Percentiles rank a stretch among this genome's conserved stretches.
Evolutionary conservation across 1,284 basidiomycete genomes (phyloP).

Genomic region (Phaffia rhodozyma): DNA sequence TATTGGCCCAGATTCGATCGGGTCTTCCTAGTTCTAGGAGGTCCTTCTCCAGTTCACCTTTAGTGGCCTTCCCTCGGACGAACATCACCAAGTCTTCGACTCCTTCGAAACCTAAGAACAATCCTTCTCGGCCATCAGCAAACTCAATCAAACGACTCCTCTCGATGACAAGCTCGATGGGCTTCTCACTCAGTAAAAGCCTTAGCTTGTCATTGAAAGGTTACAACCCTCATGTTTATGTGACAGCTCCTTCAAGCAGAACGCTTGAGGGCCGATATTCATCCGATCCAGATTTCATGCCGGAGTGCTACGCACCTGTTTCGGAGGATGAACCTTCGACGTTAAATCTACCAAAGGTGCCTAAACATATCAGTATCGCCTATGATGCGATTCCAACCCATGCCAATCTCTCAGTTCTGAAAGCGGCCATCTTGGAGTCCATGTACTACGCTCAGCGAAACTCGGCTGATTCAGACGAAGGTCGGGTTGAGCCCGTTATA

Average conservation of each 20-base stretch:
- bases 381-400: neutral
- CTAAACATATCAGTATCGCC: neutral
- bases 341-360: neutral
- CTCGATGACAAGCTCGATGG: too few relatives aligned
- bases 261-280: neutral
- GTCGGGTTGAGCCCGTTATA: constrained; percentile 4
- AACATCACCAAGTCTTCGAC: too few relatives aligned
- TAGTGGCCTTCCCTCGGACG: too few relatives aligned
- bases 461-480: neutral
- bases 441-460: neutral
- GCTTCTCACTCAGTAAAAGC: too few relatives aligned
- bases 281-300: neutral
- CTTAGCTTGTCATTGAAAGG: neutral
- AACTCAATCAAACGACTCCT: too few relatives aligned
- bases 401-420: neutral
- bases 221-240: neutral
- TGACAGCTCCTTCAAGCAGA: neutral
- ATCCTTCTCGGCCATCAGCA: too few relatives aligned
- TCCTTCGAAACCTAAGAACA: too few relatives aligned
- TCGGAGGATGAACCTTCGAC: too few relatives aligned
- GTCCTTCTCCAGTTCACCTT: too few relatives aligned
- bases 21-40: too few relatives aligned
- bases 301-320: too few relatives aligned
- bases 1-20: too few relatives aligned
- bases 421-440: neutral